Percentiles rank a stretch among this genome's conserved stretches.
phyloP scores from a whole-genome alignment of 2,329 filamentous ascomycete species.

The Lachnellula occidentalis region DNA sequence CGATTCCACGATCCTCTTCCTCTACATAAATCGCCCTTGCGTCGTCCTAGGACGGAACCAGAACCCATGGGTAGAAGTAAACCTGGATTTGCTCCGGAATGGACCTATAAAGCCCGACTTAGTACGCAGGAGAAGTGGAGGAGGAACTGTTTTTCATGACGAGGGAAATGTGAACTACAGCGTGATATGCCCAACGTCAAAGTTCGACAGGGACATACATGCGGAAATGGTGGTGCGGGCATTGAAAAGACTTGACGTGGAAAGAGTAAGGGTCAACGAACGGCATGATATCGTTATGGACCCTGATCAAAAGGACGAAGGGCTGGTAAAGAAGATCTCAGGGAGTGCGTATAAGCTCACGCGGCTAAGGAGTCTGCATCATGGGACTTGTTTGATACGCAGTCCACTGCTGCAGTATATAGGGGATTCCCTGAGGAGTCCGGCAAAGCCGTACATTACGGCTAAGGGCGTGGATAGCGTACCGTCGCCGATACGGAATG shows the following conservation, averaged over 20 bases:
- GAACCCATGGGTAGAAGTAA: constrained; percentile 93
- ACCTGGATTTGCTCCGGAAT: constrained; percentile 55
- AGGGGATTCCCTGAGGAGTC: constrained; percentile 67
- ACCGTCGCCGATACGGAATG: constrained; percentile 76
- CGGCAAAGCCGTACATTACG: constrained; percentile 68
- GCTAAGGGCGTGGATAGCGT: constrained; percentile 90
- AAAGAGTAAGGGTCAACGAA: constrained; percentile 70
- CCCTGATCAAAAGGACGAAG: constrained; percentile 22
- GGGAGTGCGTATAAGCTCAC: constrained; percentile 95
- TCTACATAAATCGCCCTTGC: constrained; percentile 83
- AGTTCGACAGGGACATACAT: constrained; percentile 80
- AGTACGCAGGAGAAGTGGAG: constrained; percentile 80
- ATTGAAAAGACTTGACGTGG: constrained; percentile 53
- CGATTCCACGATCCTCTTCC: constrained; percentile 72
- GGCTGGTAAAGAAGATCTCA: constrained; percentile 67
- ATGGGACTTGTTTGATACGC: constrained; percentile 81
- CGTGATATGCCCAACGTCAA: constrained; percentile 72
- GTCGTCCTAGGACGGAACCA: constrained; percentile 94
- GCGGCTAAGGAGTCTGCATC: constrained; percentile 73
- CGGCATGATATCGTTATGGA: constrained; percentile 89
- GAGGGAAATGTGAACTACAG: constrained; percentile 90
- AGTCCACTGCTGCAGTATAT: constrained; percentile 71
- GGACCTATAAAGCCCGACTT: constrained; percentile 42
- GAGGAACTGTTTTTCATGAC: constrained; percentile 93
- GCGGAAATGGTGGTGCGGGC: constrained; percentile 91